Evolutionary conservation across 257 asterid genomes (phyloP), one percentile per base, ranked within the genome.

Genomic region (Capsicum rhomboideum): DNA sequence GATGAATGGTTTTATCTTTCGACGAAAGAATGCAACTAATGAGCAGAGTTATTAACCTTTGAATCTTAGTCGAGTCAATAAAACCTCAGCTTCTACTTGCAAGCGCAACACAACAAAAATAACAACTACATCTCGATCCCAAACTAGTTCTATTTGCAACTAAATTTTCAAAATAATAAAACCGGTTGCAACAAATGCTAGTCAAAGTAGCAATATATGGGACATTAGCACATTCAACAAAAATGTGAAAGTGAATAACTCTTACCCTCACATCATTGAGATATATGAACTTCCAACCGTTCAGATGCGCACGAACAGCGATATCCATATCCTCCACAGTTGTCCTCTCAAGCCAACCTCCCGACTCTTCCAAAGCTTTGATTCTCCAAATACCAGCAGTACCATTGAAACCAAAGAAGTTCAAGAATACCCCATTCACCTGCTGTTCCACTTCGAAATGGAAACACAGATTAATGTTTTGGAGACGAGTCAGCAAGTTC

Each of bases 371-470:
- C 91, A 92, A 82, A 4, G 97, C 91, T 83, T 91, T 87, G 85
- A 92, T 91, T 87, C 97, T 90, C 97, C 94, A 92, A 78, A 92
- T 93, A 26, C 97, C 97, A 17, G 97, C 97, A 4, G 97, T 92
- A 42, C 97, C 94, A 23, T 92, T 92, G 63, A 92, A 92, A 50
- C 97, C 97, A n/a, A 92, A 92, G 79, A 92, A 92, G 78, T 93
- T 93, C 89, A 93, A 86, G 91, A 93, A 91, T 28, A 89, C 91
- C 8, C 97, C 94, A 79, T 91, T 93, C 78, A 93, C 97, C 84
- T 93, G 97, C 87, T 93, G 97, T 82, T 93, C 97, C 2, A 93
- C 94, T 90, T 93, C 97, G 59, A 93, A 93, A 90, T 93, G 97
- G 77, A 89, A 93, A 84, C 94, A 90, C 26, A 91, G 46, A 78